A percentile compares a stretch with the other conserved stretches of the same genome.
These are phyloP conservation scores for Mycena polygramma DNA, from an alignment of 768 basidiomycete species.

Conservation along the genomic window DNA sequence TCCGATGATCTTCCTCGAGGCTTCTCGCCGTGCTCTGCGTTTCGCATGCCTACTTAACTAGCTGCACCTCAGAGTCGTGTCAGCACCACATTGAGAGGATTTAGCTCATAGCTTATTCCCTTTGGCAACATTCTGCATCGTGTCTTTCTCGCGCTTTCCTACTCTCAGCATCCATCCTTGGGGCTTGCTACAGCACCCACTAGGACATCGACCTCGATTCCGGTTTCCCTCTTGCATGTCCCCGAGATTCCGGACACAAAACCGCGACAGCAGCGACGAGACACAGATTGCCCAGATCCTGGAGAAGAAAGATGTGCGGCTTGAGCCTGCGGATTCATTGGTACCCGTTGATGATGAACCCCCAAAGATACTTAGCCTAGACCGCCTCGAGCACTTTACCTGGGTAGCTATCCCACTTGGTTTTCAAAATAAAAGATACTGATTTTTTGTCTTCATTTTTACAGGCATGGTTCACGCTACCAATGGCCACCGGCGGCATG, in stretches of 20 bases:
- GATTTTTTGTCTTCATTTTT: background rate
- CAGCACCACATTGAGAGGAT: too few relatives aligned
- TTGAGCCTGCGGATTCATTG: too few relatives aligned
- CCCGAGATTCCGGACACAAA: background rate
- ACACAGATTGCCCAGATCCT: background rate
- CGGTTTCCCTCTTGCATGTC: background rate
- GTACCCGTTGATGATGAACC: too few relatives aligned
- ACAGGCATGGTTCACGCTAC: constrained; percentile 15
- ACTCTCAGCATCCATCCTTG: background rate
- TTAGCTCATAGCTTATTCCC: too few relatives aligned
- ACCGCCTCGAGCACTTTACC: constrained; percentile 17
- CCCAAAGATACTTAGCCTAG: background rate
- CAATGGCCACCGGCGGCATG: constrained; percentile 16
- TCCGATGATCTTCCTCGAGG: too few relatives aligned
- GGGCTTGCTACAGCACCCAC: too few relatives aligned
- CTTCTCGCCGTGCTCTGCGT: too few relatives aligned
- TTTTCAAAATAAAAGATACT: background rate
- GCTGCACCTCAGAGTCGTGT: too few relatives aligned
- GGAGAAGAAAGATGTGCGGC: too few relatives aligned
- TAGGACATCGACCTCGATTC: background rate
- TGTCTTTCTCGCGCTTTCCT: background rate
- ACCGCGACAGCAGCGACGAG: too few relatives aligned
- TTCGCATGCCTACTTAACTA: too few relatives aligned
- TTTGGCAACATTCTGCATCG: too few relatives aligned
- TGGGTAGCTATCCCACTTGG: background rate